A percentile compares a stretch with the other conserved stretches of the same genome.
Conservation (phyloP, 306 rosid genomes). For the barrel medic (Medicago truncatula) region DNA sequence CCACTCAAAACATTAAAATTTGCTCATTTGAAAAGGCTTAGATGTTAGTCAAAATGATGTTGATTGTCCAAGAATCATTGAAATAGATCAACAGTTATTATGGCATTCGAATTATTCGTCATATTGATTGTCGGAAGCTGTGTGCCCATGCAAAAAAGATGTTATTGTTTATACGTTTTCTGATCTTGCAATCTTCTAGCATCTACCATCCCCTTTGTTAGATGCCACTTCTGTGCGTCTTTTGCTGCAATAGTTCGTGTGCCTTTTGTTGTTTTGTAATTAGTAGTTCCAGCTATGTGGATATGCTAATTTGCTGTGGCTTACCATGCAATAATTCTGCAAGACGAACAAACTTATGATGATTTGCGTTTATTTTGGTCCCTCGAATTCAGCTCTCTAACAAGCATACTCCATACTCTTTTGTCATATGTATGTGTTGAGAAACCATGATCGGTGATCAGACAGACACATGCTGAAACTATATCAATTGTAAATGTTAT, state of each 20-base stretch:
- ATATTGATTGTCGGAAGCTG: conserved; percentile 16
- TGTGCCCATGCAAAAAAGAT: conserved; percentile 10
- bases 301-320: background rate
- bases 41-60: conserved; percentile 29
- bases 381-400: background rate
- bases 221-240: conserved; percentile 6
- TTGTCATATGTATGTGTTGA: background rate
- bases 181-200: background rate
- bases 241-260: background rate
- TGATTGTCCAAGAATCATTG: background rate
- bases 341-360: background rate
- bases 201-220: background rate
- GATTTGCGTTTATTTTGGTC: background rate
- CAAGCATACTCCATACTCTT: background rate
- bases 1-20: background rate
- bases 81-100: background rate
- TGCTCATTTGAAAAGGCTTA: conserved; percentile 20
- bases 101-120: background rate
- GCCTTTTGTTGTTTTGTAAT: background rate
- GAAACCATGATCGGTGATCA: background rate
- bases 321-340: background rate
- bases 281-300: background rate
- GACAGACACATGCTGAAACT: background rate
- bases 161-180: background rate
- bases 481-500: background rate